Evolutionary conservation across 768 basidiomycete genomes (phyloP), one percentile per base, ranked within the genome.

Genomic region (Sistotremastrum niveocremeum): DNA sequence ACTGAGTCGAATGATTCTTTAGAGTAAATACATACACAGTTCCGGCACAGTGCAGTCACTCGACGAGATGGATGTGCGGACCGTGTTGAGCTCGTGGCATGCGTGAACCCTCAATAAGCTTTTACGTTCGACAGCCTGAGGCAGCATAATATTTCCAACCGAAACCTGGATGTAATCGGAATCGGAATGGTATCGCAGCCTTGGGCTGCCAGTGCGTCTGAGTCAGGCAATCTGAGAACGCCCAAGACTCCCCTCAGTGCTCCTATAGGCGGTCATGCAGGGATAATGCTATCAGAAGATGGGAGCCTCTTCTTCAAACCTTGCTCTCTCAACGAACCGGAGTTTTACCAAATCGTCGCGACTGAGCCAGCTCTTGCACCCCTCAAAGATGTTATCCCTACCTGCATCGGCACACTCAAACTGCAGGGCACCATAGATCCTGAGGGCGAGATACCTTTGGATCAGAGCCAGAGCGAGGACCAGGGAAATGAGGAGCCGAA

Each of bases 211-310:
- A n/a, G n/a, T n/a, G n/a, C n/a, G n/a, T n/a, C n/a, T n/a, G n/a
- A n/a, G n/a, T n/a, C 20, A 20, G 20, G 20, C 20, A 20, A 20
- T 1, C 20, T 20, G 20, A 20, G 20, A 2, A 20, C 20, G 20
- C 20, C 20, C 20, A 20, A 20, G 20, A 20, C 1, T 1, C 65
- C 70, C 2, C 66, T 81, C 29, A 58, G 59, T 7, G 62, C 72
- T n/a, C 84, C 89, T 63, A 86, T 93, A 42, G 87, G 84, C 12
- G 89, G 89, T 0, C 90, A 94, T 56, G 59, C 74, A 3, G 79
- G 81, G 12, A 73, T 93, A n/a, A 67, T 75, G 39, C 67, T 76
- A 4, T 77, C 75, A 3, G 80, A 79, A 50, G 82, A 86, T 53
- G 78, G 76, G 9, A 78, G 77, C 2, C 74, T 89, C 12, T 62